These are phyloP conservation scores for Ustilago hordei DNA, from an alignment of 1,284 basidiomycete species.

Conservation along the genomic window DNA sequence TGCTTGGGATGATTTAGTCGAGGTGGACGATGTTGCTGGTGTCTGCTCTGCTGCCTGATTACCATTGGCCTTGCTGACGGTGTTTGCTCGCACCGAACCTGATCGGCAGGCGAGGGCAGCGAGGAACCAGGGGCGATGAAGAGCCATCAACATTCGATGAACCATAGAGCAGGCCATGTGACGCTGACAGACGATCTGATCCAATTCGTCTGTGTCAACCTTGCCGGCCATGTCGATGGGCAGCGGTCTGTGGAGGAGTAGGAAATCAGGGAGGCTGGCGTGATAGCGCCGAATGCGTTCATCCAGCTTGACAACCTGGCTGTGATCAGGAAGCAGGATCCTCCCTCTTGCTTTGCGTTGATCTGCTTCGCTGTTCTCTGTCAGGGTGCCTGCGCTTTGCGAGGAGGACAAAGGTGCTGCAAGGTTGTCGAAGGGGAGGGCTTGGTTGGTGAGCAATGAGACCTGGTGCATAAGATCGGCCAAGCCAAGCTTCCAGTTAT, in stretches of 20 bases:
- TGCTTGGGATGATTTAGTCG: background rate
- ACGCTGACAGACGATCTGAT: constrained; percentile 37
- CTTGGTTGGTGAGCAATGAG: constrained; percentile 22
- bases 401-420: background rate
- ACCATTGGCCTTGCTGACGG: background rate
- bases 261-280: constrained; percentile 28
- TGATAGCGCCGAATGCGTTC: constrained; percentile 40
- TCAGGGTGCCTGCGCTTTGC: background rate
- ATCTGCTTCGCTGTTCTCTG: background rate
- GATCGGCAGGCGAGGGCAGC: constrained; percentile 21
- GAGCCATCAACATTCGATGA: constrained; percentile 35
- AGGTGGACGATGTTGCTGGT: background rate
- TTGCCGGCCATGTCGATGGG: constrained; percentile 39
- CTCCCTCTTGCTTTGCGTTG: background rate
- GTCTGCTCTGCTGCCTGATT: background rate
- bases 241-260: constrained; percentile 33
- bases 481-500: constrained; percentile 39
- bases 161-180: constrained; percentile 38
- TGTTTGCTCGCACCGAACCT: background rate
- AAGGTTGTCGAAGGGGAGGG: constrained; percentile 1
- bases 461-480: constrained; percentile 44
- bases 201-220: constrained; percentile 29
- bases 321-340: constrained; percentile 16
- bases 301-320: constrained; percentile 26
- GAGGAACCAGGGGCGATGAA: constrained; percentile 42